Percentiles rank a stretch among this genome's conserved stretches.
Conservation (phyloP, 768 basidiomycete species). For the Xerocomus spinulosus region DNA sequence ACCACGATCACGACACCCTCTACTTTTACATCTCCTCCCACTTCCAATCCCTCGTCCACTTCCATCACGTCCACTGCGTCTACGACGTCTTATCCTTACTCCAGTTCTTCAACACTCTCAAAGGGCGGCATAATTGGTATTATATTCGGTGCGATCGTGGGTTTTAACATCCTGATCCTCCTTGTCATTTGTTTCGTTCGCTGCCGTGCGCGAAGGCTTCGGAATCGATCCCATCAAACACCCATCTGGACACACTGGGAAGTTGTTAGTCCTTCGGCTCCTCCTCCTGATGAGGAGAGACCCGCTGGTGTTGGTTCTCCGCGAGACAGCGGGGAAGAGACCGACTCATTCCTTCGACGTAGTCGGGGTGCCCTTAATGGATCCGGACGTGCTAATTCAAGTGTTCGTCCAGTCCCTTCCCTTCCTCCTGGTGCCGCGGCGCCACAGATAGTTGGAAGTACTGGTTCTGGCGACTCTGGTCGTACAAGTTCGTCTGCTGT, state of each 20-base stretch:
- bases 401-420: slow-evolving; percentile 20
- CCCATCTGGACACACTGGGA: slow-evolving; percentile 43
- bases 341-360: slow-evolving; percentile 56
- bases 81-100: slow-evolving; percentile 19
- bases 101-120: slow-evolving; percentile 29
- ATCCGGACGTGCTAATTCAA: slow-evolving; percentile 11
- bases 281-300: slow-evolving; percentile 28
- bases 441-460: slow-evolving; percentile 36
- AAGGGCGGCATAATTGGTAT: slow-evolving; percentile 31
- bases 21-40: slow-evolving; percentile 27
- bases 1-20: slow-evolving; percentile 25
- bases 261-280: slow-evolving; percentile 33
- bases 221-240: slow-evolving; percentile 19
- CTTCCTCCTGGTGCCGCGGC: slow-evolving; percentile 33
- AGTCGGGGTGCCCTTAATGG: slow-evolving; percentile 23
- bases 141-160: slow-evolving; percentile 51
- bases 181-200: slow-evolving; percentile 34
- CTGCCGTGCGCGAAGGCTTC: slow-evolving; percentile 20
- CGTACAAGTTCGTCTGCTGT: slow-evolving; percentile 37
- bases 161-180: slow-evolving; percentile 54
- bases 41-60: slow-evolving; percentile 25
- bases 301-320: slow-evolving; percentile 63
- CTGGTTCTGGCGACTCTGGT: slow-evolving; percentile 36
- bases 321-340: slow-evolving; percentile 64
- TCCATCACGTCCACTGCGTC: slow-evolving; percentile 24